These are phyloP conservation scores for Termitomyces sp. DNA, from an alignment of 768 basidiomycete genomes.

Conservation along the genomic window DNA sequence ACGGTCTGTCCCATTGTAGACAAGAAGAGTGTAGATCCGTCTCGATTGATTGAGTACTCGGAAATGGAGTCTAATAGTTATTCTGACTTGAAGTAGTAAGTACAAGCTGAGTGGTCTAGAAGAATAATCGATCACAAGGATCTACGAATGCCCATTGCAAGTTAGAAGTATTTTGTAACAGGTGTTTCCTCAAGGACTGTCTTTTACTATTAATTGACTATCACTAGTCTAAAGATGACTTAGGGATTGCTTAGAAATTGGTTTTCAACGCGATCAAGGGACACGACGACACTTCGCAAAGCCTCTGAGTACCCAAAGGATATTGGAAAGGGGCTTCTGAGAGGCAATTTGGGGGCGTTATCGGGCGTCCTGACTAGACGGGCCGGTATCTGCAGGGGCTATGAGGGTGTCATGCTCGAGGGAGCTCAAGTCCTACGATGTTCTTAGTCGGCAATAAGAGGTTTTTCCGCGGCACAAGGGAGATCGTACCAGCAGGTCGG, in stretches of 20 bases:
- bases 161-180: not conserved
- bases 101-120: not conserved
- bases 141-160: not conserved
- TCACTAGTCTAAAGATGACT: not conserved
- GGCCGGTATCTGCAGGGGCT: not conserved
- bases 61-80: not conserved
- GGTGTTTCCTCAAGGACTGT: not conserved
- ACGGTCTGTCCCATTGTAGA: no score
- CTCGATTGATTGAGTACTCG: not conserved
- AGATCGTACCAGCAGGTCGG: not conserved
- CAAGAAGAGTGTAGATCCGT: no score
- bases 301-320: not conserved
- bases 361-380: not conserved
- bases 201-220: no score
- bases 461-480: conserved; percentile 3
- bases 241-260: not conserved
- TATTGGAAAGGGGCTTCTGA: not conserved
- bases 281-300: not conserved
- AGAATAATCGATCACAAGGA: not conserved
- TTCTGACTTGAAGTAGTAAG: not conserved
- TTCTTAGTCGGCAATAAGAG: not conserved
- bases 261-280: not conserved
- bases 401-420: no score
- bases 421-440: not conserved
- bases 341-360: not conserved